These are phyloP conservation scores for Fusarium keratoplasticum DNA, from an alignment of 2,329 filamentous ascomycete genomes.

Conservation along the genomic window DNA sequence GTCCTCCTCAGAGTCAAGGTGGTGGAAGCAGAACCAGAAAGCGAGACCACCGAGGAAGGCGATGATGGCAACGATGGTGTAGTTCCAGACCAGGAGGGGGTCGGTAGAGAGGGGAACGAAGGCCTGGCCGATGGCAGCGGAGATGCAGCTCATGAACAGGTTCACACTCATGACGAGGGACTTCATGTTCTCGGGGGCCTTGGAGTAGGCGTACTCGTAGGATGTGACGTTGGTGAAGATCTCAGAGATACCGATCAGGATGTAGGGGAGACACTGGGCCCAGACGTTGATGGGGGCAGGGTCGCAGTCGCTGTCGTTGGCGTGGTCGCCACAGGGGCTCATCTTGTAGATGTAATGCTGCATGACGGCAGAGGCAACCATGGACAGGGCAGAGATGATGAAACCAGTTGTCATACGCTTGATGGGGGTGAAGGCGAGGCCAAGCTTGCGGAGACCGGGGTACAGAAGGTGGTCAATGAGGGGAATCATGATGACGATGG, in stretches of 20 bases:
- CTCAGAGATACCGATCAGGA: conserved; percentile 64
- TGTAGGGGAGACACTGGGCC: conserved; percentile 65
- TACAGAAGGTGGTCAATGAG: conserved; percentile 77
- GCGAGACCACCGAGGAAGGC: conserved; percentile 70
- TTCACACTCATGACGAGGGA: conserved; percentile 78
- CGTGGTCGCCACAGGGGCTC: conserved; percentile 69
- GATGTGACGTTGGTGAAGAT: conserved; percentile 68
- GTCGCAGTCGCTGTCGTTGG: conserved; percentile 59
- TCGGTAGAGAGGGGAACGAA: conserved; percentile 71
- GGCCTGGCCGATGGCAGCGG: conserved; percentile 77
- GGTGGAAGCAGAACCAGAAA: conserved; percentile 77
- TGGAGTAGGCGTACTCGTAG: conserved; percentile 82
- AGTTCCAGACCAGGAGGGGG: conserved; percentile 79
- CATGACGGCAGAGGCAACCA: conserved; percentile 68
- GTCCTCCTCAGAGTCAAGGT: conserved; percentile 76
- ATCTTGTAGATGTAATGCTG: conserved; percentile 73
- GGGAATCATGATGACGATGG: conserved; percentile 80
- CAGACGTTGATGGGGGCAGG: conserved; percentile 74
- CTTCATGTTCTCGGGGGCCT: conserved; percentile 84
- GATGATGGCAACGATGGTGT: conserved; percentile 71
- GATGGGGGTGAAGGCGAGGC: conserved; percentile 78
- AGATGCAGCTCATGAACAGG: conserved; percentile 77
- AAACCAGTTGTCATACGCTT: conserved; percentile 81
- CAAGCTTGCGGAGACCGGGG: conserved; percentile 71
- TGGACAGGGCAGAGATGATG: conserved; percentile 71